A percentile compares a stretch with the other conserved stretches of the same genome.
Conservation (phyloP, 2,329 filamentous ascomycete species). For the Dactylellina haptotyla region DNA sequence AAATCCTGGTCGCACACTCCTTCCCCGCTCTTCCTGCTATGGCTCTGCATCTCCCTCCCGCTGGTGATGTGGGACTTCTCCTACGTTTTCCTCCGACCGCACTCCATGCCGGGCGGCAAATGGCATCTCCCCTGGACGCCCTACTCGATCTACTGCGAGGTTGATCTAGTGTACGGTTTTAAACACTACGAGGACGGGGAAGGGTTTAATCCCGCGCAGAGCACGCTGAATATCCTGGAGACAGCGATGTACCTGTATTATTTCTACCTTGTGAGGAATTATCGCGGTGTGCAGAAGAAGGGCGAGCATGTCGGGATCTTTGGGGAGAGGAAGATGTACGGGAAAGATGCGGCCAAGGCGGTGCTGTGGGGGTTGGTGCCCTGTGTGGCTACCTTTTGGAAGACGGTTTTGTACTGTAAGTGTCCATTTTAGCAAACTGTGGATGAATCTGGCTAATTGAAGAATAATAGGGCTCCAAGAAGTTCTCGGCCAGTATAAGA, state of each 20-base stretch:
- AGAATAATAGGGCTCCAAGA: conserved; percentile 68
- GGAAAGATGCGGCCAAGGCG: conserved; percentile 66
- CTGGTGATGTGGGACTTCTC: conserved; percentile 82
- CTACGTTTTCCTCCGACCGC: conserved; percentile 82
- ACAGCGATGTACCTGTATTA: conserved; percentile 73
- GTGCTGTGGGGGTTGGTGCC: conserved; percentile 71
- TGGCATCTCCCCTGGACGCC: conserved; percentile 80
- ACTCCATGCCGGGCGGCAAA: conserved; percentile 80
- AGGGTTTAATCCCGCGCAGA: conserved; percentile 83
- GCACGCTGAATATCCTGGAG: conserved; percentile 75
- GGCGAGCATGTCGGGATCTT: conserved; percentile 29
- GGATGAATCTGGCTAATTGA: too few relatives aligned
- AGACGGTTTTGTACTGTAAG: conserved; percentile 75
- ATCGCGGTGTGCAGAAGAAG: not conserved
- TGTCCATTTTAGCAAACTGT: conserved; percentile 53
- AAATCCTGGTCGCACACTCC: conserved; percentile 32
- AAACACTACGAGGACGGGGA: conserved; percentile 73
- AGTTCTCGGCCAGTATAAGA: conserved; percentile 69
- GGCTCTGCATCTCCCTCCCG: conserved; percentile 79
- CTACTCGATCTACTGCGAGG: conserved; percentile 80
- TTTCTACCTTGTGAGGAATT: conserved; percentile 62
- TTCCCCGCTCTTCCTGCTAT: conserved; percentile 65
- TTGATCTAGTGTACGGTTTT: conserved; percentile 85
- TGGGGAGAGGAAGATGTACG: conserved; percentile 65
- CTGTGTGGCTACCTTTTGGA: conserved; percentile 73